These are phyloP conservation scores for Funneliformis geosporum DNA, from an alignment of 192 early-diverging fungal species.

Conservation along the genomic window DNA sequence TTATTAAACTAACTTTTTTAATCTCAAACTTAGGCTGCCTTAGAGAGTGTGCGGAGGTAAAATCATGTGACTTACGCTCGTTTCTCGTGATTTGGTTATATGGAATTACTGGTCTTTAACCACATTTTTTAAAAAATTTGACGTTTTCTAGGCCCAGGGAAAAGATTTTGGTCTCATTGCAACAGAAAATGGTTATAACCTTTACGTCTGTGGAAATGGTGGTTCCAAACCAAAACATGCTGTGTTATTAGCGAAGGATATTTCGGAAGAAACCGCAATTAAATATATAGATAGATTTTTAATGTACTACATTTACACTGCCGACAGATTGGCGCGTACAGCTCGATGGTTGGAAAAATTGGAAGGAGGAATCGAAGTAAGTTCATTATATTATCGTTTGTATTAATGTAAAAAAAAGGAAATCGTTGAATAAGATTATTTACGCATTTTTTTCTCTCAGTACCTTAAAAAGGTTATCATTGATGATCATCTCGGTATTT, in stretches of 20 bases:
- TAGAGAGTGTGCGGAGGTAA: slow-evolving; percentile 56
- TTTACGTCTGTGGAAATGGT: slow-evolving; percentile 73
- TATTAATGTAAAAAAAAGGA: not conserved
- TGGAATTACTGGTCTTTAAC: too few relatives aligned
- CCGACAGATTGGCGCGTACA: slow-evolving; percentile 63
- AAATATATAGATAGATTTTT: slow-evolving; percentile 67
- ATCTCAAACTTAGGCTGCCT: slow-evolving; percentile 46
- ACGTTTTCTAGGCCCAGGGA: slow-evolving; percentile 39
- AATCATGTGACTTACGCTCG: not conserved
- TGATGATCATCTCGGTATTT: slow-evolving; percentile 65
- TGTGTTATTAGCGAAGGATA: slow-evolving; percentile 56
- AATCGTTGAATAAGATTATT: not conserved
- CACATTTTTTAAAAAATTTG: not conserved
- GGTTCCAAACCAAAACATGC: slow-evolving; percentile 69
- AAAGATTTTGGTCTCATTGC: slow-evolving; percentile 59
- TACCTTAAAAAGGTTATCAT: slow-evolving; percentile 61
- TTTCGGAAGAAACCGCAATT: slow-evolving; percentile 53
- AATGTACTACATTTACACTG: slow-evolving; percentile 75
- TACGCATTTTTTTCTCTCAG: not conserved
- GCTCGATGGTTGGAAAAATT: slow-evolving; percentile 73
- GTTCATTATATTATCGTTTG: not conserved
- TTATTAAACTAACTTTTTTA: too few relatives aligned
- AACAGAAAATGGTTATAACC: slow-evolving; percentile 71
- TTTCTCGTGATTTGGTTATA: not conserved
- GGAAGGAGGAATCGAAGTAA: slow-evolving; percentile 63